Evolutionary conservation across 768 basidiomycete genomes (phyloP).

Genomic region (Suillus variegatus): DNA sequence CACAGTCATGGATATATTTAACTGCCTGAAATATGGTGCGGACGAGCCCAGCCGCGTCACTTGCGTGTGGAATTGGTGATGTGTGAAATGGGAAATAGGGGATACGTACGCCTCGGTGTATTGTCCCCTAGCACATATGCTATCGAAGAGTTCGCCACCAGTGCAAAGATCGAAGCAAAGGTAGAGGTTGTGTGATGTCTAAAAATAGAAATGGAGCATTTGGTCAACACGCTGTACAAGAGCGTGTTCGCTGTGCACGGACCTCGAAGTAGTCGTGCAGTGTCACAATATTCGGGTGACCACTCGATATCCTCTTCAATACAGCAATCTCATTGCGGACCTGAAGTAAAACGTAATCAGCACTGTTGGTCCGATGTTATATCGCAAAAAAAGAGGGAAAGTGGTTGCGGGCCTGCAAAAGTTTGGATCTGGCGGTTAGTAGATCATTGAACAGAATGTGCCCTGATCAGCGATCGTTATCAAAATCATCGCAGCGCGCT

Average conservation of each 20-base stretch:
- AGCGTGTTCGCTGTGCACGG: slow-evolving; percentile 17
- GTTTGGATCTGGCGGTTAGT: background rate
- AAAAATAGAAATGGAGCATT: slow-evolving; percentile 4
- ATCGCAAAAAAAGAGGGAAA: slow-evolving; percentile 16
- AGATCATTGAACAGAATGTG: slow-evolving; percentile 6
- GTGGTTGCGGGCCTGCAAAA: background rate
- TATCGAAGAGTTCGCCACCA: slow-evolving; percentile 97
- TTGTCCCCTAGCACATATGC: slow-evolving; percentile 96
- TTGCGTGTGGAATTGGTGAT: slow-evolving; percentile 28
- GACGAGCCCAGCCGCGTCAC: slow-evolving; percentile 88
- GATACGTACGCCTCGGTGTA: slow-evolving; percentile 86
- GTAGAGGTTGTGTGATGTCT: slow-evolving; percentile 93
- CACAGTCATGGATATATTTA: slow-evolving; percentile 86
- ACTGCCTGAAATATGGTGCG: slow-evolving; percentile 87
- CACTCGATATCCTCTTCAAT: slow-evolving; percentile 89
- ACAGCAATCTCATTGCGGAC: slow-evolving; percentile 97
- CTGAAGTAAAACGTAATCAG: slow-evolving; percentile 39
- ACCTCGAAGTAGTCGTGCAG: slow-evolving; percentile 97
- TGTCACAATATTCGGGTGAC: slow-evolving; percentile 88
- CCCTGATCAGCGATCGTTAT: slow-evolving; percentile 16
- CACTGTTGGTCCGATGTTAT: slow-evolving; percentile 15
- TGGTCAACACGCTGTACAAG: slow-evolving; percentile 2
- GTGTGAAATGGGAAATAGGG: slow-evolving; percentile 20
- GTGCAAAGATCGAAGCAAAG: slow-evolving; percentile 96
- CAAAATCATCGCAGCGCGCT: slow-evolving; percentile 13